A percentile compares a stretch with the other conserved stretches of the same genome.
These are phyloP conservation scores for Trichoderma arundinaceum DNA, from an alignment of 2,329 filamentous ascomycete species.

Conservation along the genomic window DNA sequence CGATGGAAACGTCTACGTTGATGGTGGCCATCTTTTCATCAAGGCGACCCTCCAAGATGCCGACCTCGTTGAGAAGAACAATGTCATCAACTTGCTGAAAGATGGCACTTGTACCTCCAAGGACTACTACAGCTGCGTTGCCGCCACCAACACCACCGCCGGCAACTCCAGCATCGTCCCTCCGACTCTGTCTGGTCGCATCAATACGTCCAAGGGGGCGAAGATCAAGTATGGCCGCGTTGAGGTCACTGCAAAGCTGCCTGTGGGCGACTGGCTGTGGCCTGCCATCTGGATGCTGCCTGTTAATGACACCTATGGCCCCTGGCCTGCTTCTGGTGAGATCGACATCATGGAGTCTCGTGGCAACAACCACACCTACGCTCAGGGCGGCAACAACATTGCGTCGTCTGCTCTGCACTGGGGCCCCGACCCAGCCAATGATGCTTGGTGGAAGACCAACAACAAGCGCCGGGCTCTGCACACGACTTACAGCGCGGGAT, in stretches of 20 bases:
- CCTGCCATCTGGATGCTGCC: constrained; percentile 93
- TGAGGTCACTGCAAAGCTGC: constrained; percentile 78
- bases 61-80: constrained; percentile 68
- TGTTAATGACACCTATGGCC: constrained; percentile 71
- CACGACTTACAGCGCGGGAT: constrained; percentile 71
- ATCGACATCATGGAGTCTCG: constrained; percentile 84
- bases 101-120: constrained; percentile 72
- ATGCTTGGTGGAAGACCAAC: constrained; percentile 85
- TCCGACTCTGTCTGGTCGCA: constrained; percentile 76
- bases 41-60: constrained; percentile 78
- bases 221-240: constrained; percentile 81
- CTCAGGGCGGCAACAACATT: constrained; percentile 80
- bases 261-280: constrained; percentile 85
- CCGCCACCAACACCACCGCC: constrained; percentile 71
- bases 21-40: constrained; percentile 73
- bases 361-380: constrained; percentile 80
- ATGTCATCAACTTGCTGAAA: constrained; percentile 68
- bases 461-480: constrained; percentile 76
- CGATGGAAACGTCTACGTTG: constrained; percentile 75
- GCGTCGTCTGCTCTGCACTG: constrained; percentile 81
- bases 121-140: constrained; percentile 63
- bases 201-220: constrained; percentile 74
- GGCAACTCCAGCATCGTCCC: constrained; percentile 77
- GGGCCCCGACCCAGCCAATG: constrained; percentile 73
- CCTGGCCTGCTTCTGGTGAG: constrained; percentile 80